A percentile compares a stretch with the other conserved stretches of the same genome.
Evolutionary conservation across 352 stramenopile species (phyloP).

Genomic region (Pythium guiyangense): DNA sequence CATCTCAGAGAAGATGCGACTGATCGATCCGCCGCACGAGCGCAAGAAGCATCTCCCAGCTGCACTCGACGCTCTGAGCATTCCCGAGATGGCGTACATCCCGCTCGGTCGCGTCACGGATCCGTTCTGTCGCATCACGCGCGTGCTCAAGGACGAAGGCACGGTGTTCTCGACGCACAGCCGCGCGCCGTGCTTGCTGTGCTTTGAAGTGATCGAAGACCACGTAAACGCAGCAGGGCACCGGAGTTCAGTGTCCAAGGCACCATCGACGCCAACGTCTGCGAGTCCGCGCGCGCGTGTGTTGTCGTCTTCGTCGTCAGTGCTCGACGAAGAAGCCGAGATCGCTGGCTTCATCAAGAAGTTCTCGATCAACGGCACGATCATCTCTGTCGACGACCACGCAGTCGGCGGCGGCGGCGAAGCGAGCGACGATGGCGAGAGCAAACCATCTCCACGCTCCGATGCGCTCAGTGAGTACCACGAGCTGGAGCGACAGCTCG

Average conservation of each 20-base stretch:
- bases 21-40: slow-evolving; percentile 52
- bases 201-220: slow-evolving; percentile 80
- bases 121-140: slow-evolving; percentile 58
- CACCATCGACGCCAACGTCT: slow-evolving; percentile 3
- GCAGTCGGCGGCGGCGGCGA: slow-evolving; percentile 9
- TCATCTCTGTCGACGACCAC: slow-evolving; percentile 42
- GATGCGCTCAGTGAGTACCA: not conserved
- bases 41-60: slow-evolving; percentile 59
- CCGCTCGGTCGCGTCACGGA: slow-evolving; percentile 68
- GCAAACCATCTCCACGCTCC: not conserved
- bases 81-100: slow-evolving; percentile 76
- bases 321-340: slow-evolving; percentile 39
- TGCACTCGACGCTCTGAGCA: slow-evolving; percentile 31
- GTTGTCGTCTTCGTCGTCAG: slow-evolving; percentile 19
- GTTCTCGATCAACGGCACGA: slow-evolving; percentile 56
- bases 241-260: slow-evolving; percentile 15
- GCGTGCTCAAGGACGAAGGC: slow-evolving; percentile 64
- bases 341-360: slow-evolving; percentile 46
- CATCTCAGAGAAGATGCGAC: slow-evolving; percentile 71
- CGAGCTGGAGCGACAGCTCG: slow-evolving; percentile 11
- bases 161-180: slow-evolving; percentile 83
- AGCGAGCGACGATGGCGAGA: slow-evolving; percentile 11
- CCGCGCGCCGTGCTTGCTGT: slow-evolving; percentile 62
- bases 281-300: slow-evolving; percentile 2
- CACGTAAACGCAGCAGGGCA: slow-evolving; percentile 55